Evolutionary conservation across 2,329 filamentous ascomycete species (phyloP), one percentile per base, ranked within the genome.

Genomic region (Hymenoscyphus linearis): DNA sequence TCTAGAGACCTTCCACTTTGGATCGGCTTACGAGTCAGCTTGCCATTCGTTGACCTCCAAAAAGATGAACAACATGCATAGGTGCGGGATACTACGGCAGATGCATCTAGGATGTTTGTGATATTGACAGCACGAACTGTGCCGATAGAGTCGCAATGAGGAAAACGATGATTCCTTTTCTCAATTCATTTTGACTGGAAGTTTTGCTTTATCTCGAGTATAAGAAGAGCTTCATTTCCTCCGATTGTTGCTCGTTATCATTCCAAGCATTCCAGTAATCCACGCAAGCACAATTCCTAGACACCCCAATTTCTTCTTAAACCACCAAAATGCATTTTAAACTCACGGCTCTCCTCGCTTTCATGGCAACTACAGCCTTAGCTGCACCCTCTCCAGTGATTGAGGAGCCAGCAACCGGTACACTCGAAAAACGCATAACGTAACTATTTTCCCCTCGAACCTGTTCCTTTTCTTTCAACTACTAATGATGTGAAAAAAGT

Each of bases 1-100:
- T 7, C 37, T 40, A 14, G 18, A 40, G 7, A 18, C 3, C 22
- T 34, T 9, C n/a, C 47, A 13, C 9, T 53, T 26, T 16, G 2
- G 9, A 34, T 54, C 52, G 18, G 52, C 52, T 31, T 54, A 54
- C 52, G 35, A 34, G 52, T 54, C 52, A 54, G 52, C 52, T 54
- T 31, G 27, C 52, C 34, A 54, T 13, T 47, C 12, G 2, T 10
- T 47, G n/a, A 47, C 27, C 26, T 18, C n/a, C 26, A 35, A 54
- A 35, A 10, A 12, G 26, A 35, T 31, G 9, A 12, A 31, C 13
- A n/a, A 6, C 16, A 31, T 35, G 27, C 10, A 54, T 54, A 27
- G 16, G 35, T 13, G 35, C 18, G 27, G 27, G 18, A 54, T n/a
- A 34, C 4, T 27, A n/a, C 34, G 26, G 52, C 52, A 47, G 40